Percentiles rank a stretch among this genome's conserved stretches.
Conservation (phyloP, 2,329 filamentous ascomycete genomes). For the Didymosphaeria variabile region DNA sequence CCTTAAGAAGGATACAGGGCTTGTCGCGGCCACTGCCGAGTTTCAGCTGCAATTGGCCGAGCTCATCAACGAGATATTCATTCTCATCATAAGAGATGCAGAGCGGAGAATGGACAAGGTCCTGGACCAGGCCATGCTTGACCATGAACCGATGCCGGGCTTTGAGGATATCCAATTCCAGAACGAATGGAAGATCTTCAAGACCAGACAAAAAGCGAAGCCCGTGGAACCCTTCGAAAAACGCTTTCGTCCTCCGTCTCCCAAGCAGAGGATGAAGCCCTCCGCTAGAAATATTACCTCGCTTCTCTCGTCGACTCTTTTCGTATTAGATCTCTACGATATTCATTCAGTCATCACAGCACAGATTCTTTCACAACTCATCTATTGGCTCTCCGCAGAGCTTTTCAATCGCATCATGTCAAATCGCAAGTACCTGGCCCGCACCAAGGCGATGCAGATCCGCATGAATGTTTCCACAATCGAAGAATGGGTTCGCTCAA, state of each 20-base stretch:
- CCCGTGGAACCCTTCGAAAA: constrained; percentile 86
- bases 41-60: constrained; percentile 95
- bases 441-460: constrained; percentile 99
- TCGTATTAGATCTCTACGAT: constrained; percentile 98
- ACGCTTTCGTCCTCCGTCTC: constrained; percentile 88
- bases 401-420: constrained; percentile 98
- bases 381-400: constrained; percentile 96
- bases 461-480: constrained; percentile 97
- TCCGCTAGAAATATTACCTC: constrained; percentile 96
- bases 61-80: constrained; percentile 97
- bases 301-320: constrained; percentile 91
- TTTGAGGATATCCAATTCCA: constrained; percentile 97
- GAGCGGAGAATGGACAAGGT: constrained; percentile 97
- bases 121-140: constrained; percentile 89
- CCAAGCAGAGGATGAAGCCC: constrained; percentile 89
- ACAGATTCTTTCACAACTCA: constrained; percentile 88
- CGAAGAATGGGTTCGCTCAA: constrained; percentile 94
- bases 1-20: constrained; percentile 88
- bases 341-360: constrained; percentile 96
- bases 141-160: constrained; percentile 97
- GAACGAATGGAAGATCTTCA: constrained; percentile 98
- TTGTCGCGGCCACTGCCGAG: constrained; percentile 81
- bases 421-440: constrained; percentile 89
- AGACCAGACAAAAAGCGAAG: constrained; percentile 87
- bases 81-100: constrained; percentile 94